phyloP scores from a whole-genome alignment of 257 asterid genomes.

The Solanum pinnatisectum region DNA sequence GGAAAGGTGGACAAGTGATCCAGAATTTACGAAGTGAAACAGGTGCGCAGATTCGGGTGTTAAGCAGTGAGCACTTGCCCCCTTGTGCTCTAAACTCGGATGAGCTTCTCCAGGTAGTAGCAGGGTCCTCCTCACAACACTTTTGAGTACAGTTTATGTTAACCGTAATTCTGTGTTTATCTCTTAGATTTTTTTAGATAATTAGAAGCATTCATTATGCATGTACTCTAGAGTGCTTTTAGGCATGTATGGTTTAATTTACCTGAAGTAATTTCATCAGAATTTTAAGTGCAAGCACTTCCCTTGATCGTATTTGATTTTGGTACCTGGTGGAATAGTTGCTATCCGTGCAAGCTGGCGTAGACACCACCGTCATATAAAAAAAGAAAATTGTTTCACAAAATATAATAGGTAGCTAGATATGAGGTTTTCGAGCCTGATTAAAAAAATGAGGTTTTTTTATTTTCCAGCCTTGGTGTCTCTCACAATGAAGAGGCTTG shows the following conservation, averaged over 20 bases:
- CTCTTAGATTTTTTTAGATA: background rate
- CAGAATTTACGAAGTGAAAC: slow-evolving; percentile 50
- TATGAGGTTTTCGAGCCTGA: background rate
- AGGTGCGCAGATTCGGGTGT: slow-evolving; percentile 66
- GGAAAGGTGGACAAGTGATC: slow-evolving; percentile 46
- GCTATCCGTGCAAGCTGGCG: background rate
- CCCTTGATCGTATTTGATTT: background rate
- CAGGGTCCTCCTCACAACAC: background rate
- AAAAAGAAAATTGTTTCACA: background rate
- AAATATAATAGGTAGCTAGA: background rate
- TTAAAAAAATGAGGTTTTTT: background rate
- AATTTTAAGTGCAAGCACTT: background rate
- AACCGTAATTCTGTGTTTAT: background rate
- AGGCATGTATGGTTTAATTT: background rate
- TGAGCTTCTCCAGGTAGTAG: slow-evolving; percentile 72
- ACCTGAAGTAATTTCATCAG: background rate
- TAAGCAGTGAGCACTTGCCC: slow-evolving; percentile 76
- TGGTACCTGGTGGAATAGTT: background rate
- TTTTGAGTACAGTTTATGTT: background rate
- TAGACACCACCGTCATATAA: background rate
- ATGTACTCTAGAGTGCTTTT: background rate
- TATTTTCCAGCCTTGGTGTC: background rate
- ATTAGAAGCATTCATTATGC: background rate
- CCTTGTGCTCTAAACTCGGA: slow-evolving; percentile 87
- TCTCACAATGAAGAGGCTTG: background rate